These are phyloP conservation scores for Umbelopsis isabellina DNA, from an alignment of 192 early-diverging fungal genomes.

Conservation along the genomic window DNA sequence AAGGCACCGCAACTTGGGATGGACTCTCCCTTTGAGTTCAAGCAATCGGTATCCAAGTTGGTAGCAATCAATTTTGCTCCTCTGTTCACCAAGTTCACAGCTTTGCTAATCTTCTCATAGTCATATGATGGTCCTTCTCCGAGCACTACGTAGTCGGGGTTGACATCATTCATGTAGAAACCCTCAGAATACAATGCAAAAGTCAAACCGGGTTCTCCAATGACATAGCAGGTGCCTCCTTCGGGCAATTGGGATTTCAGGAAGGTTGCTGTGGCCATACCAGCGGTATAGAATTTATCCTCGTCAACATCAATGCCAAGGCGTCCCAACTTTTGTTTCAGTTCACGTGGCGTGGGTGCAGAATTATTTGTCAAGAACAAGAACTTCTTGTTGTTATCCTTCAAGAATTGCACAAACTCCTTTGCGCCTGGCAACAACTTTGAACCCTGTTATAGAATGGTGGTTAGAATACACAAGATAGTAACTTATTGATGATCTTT, in stretches of 20 bases:
- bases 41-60: slow-evolving; percentile 55
- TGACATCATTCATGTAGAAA: slow-evolving; percentile 50
- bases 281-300: slow-evolving; percentile 50
- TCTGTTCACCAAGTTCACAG: slow-evolving; percentile 48
- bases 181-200: slow-evolving; percentile 53
- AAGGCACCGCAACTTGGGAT: slow-evolving; percentile 55
- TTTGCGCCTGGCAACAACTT: slow-evolving; percentile 47
- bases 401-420: slow-evolving; percentile 52
- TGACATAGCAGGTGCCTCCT: slow-evolving; percentile 44
- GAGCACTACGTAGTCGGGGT: slow-evolving; percentile 55
- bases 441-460: slow-evolving; percentile 20
- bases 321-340: slow-evolving; percentile 45
- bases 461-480: background rate
- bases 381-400: slow-evolving; percentile 46
- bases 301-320: slow-evolving; percentile 47
- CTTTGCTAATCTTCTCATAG: slow-evolving; percentile 49
- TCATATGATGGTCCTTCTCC: slow-evolving; percentile 51
- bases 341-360: slow-evolving; percentile 51
- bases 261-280: slow-evolving; percentile 52
- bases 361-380: slow-evolving; percentile 60
- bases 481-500: background rate
- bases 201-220: slow-evolving; percentile 54
- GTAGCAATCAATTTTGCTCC: slow-evolving; percentile 58
- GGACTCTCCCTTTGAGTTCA: slow-evolving; percentile 40
- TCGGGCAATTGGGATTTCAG: slow-evolving; percentile 46